Conservation (phyloP, 2,329 filamentous ascomycete genomes). For the Colletotrichum euphorbiae region DNA sequence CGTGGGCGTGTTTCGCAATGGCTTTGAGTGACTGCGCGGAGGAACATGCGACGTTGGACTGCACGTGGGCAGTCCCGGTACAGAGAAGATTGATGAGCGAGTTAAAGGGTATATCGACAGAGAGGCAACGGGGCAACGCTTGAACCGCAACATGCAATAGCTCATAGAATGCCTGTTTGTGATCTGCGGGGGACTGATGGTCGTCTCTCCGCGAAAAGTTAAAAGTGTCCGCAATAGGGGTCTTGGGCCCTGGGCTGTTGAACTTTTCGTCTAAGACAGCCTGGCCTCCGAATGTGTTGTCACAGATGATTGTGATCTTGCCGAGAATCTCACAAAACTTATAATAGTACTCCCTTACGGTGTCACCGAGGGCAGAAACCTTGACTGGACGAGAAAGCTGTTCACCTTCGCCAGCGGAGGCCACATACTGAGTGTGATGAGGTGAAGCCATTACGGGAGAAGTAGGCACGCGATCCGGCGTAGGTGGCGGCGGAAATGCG, state of each 20-base stretch:
- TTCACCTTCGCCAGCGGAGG: conserved; percentile 62
- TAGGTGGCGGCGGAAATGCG: conserved; percentile 58
- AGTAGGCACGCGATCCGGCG: conserved; percentile 58
- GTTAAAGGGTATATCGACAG: conserved; percentile 90
- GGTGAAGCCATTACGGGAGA: conserved; percentile 62
- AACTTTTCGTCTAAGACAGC: conserved; percentile 97
- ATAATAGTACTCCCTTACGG: conserved; percentile 85
- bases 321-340: conserved; percentile 95
- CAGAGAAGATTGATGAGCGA: conserved; percentile 94
- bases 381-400: conserved; percentile 74
- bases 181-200: conserved; percentile 76
- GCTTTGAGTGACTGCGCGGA: conserved; percentile 94
- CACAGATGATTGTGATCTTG: conserved; percentile 95
- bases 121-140: conserved; percentile 92
- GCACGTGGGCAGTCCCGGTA: conserved; percentile 95
- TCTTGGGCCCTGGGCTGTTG: conserved; percentile 86
- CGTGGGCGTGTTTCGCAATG: conserved; percentile 91
- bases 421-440: conserved; percentile 29
- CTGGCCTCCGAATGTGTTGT: conserved; percentile 96
- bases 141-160: conserved; percentile 95
- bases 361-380: conserved; percentile 75
- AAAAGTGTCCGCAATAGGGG: conserved; percentile 93
- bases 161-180: conserved; percentile 95
- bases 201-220: conserved; percentile 90
- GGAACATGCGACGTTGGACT: conserved; percentile 89